Evolutionary conservation across 2,329 filamentous ascomycete species (phyloP).

Genomic region (Zymoseptoria tritici): DNA sequence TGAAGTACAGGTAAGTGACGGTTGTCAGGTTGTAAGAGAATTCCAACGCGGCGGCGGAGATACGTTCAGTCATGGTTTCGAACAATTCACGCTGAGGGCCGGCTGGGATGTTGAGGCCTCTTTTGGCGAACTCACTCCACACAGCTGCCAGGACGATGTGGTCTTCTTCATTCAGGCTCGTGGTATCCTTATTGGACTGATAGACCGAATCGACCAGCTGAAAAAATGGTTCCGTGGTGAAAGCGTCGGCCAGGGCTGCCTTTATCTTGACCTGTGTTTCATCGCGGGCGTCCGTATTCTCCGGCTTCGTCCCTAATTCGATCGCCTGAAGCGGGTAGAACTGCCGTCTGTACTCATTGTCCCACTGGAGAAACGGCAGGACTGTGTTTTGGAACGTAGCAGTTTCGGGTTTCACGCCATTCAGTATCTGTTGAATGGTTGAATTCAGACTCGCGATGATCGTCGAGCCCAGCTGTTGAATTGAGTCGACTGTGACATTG

Average conservation of each 20-base stretch:
- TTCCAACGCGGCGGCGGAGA: conserved; percentile 62
- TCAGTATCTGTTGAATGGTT: conserved; percentile 58
- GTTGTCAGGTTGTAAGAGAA: conserved; percentile 73
- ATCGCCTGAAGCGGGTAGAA: conserved; percentile 41
- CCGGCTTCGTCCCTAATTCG: conserved; percentile 36
- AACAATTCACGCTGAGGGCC: conserved; percentile 65
- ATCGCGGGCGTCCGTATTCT: conserved; percentile 37
- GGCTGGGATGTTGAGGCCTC: conserved; percentile 61
- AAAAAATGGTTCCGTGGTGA: conserved; percentile 73
- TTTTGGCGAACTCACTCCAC: conserved; percentile 63
- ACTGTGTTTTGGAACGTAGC: conserved; percentile 50
- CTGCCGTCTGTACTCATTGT: conserved; percentile 36
- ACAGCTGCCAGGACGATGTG: conserved; percentile 64
- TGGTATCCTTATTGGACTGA: conserved; percentile 37
- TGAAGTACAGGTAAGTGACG: conserved; percentile 68
- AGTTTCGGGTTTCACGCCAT: conserved; percentile 41
- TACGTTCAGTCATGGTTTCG: conserved; percentile 72
- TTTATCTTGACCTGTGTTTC: conserved; percentile 40
- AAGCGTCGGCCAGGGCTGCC: conserved; percentile 65
- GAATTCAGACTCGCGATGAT: conserved; percentile 52
- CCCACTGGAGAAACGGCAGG: conserved; percentile 58
- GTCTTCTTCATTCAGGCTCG: conserved; percentile 58
- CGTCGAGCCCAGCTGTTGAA: conserved; percentile 56
- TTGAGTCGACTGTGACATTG: conserved; percentile 59
- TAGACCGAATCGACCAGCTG: conserved; percentile 43